Base-by-base conservation (phyloP, 176 grass and related monocot species). In the Ensete ventricosum region DNA sequence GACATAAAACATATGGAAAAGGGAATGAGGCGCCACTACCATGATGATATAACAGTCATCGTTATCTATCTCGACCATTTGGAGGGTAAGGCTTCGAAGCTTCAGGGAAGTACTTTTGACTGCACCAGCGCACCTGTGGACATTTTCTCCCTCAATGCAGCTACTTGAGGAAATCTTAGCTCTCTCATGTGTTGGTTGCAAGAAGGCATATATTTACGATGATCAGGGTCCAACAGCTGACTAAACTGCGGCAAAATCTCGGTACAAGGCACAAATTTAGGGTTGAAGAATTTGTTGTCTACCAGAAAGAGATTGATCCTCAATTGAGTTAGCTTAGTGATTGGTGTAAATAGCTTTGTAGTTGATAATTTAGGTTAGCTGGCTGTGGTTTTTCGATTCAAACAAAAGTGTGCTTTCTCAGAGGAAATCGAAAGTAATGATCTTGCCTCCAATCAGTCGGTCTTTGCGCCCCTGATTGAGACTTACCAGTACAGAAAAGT, bases 11-110 rank as follows among this genome's bases (percentile, higher is more conserved):
- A 57, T 11, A 11, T 74, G 58, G 72, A 74, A 14, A 74, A 74
- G 72, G 72, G 72, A 4, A 34, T 9, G 19, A 74, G 72, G 54
- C 72, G 72, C 13, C 72, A 51, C 2, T 57, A 57, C 53, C 72
- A 74, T 43, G 72, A 74, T n/a, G 72, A 74, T 29, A 74, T 58
- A 19, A 74, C 72, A 17, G 72, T 74, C n/a, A 74, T 74, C 14
- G 72, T 74, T 9, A 74, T 74, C 53, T 74, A 74, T 58, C 72
- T 74, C 17, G 72, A 74, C 29, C 17, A 22, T 5, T 74, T 54
- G 53, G 26, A 57, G 54, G 54, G 72, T 16, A 24, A 69, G 29
- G 2, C 34, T 69, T 69, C 67, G 14, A 50, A 16, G 3, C 3
- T 69, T 19, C 9, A 10, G 34, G 67, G 34, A 50, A 19, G 67